phyloP scores from a whole-genome alignment of 129 eudicot genomes.

The Flaveria brownii region DNA sequence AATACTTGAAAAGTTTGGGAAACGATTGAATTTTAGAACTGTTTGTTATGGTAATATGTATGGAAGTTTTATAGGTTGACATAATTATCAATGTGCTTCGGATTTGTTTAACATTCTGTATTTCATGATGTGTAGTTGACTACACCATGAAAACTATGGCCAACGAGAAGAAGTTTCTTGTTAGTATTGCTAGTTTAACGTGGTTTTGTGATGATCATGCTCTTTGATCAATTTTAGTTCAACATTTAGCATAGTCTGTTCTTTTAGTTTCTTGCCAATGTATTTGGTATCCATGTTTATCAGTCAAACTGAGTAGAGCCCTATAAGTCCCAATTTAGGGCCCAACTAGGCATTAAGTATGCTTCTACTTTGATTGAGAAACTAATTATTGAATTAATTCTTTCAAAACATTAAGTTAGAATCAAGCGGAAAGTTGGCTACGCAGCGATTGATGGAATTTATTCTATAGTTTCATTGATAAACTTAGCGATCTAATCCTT shows the following conservation, averaged over 20 bases:
- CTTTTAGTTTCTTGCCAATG: conserved; percentile 2
- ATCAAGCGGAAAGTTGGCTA: conserved; percentile 1
- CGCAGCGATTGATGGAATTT: not conserved
- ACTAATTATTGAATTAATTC: not conserved
- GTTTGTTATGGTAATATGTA: not conserved
- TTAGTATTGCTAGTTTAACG: conserved; percentile 12
- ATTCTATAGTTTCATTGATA: not conserved
- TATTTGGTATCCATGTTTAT: conserved; percentile 4
- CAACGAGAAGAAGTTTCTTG: conserved; percentile 15
- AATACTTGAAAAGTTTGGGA: conserved; percentile 5
- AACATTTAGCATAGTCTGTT: not conserved
- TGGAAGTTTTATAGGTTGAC: not conserved
- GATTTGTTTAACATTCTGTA: conserved; percentile 10
- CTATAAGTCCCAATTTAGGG: conserved; percentile 8
- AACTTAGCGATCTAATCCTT: not conserved
- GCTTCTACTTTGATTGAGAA: not conserved
- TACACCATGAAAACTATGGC: not conserved
- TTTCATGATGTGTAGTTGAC: conserved; percentile 9
- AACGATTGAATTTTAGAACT: not conserved
- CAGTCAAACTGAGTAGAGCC: conserved; percentile 3
- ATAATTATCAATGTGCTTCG: conserved; percentile 10
- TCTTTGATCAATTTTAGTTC: conserved; percentile 9
- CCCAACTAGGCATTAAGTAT: conserved; percentile 2
- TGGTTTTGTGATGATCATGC: conserved; percentile 20
- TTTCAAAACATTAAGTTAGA: conserved; percentile 3